Percentiles rank a stretch among this genome's conserved stretches.
Evolutionary conservation across 164 flowering plant genomes (phyloP).

Genomic region (Buxus sempervirens): DNA sequence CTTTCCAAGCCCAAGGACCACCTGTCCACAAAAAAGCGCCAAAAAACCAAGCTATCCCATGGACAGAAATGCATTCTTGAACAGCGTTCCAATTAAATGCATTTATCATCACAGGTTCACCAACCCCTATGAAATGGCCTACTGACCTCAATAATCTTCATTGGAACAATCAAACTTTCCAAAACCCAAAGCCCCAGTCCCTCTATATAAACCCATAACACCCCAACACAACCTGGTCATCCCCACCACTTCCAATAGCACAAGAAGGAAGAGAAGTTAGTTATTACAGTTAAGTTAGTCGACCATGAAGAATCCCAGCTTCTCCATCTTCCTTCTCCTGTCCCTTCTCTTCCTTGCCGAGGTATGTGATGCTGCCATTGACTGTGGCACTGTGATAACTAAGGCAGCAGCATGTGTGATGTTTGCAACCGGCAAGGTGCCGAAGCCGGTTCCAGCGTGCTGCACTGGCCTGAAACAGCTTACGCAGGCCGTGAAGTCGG

Average conservation of each 20-base stretch:
- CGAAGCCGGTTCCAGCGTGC: conserved; percentile 30
- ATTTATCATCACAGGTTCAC: no score
- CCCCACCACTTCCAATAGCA: not conserved
- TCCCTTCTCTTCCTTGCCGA: conserved; percentile 23
- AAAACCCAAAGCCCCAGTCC: not conserved
- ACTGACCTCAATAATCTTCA: not conserved
- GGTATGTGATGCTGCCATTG: conserved; percentile 21
- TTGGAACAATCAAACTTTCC: not conserved
- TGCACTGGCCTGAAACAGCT: conserved; percentile 38
- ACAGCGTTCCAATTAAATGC: no score
- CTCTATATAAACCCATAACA: not conserved
- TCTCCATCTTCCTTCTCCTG: conserved; percentile 26
- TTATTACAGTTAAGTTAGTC: not conserved
- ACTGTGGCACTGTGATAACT: conserved; percentile 24
- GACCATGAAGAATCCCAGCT: conserved; percentile 28
- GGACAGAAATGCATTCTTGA: no score
- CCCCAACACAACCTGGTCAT: not conserved
- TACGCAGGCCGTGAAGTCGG: conserved; percentile 21
- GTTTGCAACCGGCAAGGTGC: conserved; percentile 33
- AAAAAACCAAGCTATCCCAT: no score
- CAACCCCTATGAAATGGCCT: not conserved
- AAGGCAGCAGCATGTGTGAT: conserved; percentile 34
- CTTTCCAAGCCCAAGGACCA: no score
- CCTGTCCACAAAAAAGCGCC: no score
- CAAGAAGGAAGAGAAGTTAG: not conserved